Percentiles rank a stretch among this genome's conserved stretches.
These are phyloP conservation scores for Hypocrella siamensis DNA, from an alignment of 2,329 filamentous ascomycete genomes.

Conservation along the genomic window DNA sequence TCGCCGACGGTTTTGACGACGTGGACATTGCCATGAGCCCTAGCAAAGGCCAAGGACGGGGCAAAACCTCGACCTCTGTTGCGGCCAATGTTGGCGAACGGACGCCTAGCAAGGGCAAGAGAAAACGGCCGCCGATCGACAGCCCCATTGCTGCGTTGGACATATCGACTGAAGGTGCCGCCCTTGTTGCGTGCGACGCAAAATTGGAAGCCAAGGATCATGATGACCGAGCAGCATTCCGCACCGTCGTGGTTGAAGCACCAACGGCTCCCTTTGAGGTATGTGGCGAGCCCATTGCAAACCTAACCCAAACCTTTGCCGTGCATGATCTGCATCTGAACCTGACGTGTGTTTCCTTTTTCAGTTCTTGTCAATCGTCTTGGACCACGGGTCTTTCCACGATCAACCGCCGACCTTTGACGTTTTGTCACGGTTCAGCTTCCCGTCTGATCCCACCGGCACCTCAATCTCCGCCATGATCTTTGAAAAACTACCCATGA, in stretches of 20 bases:
- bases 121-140: slow-evolving; percentile 49
- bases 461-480: slow-evolving; percentile 49
- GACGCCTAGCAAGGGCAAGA: slow-evolving; percentile 53
- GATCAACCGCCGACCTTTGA: slow-evolving; percentile 51
- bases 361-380: slow-evolving; percentile 46
- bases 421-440: slow-evolving; percentile 44
- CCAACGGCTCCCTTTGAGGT: slow-evolving; percentile 28
- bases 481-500: slow-evolving; percentile 47
- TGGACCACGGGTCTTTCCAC: slow-evolving; percentile 43
- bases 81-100: slow-evolving; percentile 30
- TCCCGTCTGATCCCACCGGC: slow-evolving; percentile 42
- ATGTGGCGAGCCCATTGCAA: slow-evolving; percentile 6
- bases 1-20: slow-evolving; percentile 67
- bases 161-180: slow-evolving; percentile 26
- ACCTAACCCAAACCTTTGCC: too few relatives aligned
- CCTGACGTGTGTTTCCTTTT: not conserved
- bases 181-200: too few relatives aligned
- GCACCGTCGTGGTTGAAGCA: slow-evolving; percentile 9
- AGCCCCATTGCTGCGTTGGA: slow-evolving; percentile 52
- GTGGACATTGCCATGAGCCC: slow-evolving; percentile 40
- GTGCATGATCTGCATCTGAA: too few relatives aligned
- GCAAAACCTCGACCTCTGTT: slow-evolving; percentile 23
- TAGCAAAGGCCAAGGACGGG: slow-evolving; percentile 29
- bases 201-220: too few relatives aligned
- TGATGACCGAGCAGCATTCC: slow-evolving; percentile 6